Conservation (phyloP, 352 stramenopile species). For the Phytopythium oedochilum region DNA sequence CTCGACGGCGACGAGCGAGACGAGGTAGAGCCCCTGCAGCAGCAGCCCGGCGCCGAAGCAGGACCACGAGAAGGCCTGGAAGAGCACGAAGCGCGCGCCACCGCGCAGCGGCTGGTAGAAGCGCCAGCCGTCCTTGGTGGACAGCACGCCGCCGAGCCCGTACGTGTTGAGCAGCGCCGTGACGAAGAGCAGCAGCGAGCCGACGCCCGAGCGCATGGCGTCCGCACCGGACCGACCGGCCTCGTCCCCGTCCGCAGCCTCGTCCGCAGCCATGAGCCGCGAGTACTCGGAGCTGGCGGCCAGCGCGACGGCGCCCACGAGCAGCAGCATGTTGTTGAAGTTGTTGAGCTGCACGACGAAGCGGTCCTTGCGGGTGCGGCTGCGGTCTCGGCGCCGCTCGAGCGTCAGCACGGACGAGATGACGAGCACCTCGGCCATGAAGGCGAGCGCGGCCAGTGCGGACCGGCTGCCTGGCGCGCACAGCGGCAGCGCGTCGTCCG, state of each 20-base stretch:
- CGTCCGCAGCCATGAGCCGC: conserved; percentile 10
- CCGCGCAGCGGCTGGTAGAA: conserved; percentile 84
- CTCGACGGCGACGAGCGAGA: conserved; percentile 76
- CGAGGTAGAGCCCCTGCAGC: conserved; percentile 68
- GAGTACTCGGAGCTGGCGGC: conserved; percentile 55
- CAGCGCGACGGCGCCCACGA: conserved; percentile 62
- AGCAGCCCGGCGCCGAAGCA: conserved; percentile 68
- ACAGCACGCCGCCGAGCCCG: conserved; percentile 64
- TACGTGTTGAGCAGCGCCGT: conserved; percentile 83
- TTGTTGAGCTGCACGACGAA: conserved; percentile 78
- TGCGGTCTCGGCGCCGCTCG: conserved; percentile 34
- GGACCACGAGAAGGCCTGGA: conserved; percentile 76
- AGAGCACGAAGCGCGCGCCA: conserved; percentile 66
- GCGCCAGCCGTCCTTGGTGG: conserved; percentile 69
- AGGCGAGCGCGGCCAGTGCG: conserved; percentile 49
- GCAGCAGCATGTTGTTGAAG: conserved; percentile 82
- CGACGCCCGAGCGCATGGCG: conserved; percentile 47
- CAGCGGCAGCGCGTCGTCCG: conserved; percentile 17
- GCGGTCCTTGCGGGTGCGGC: conserved; percentile 30
- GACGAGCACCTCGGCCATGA: conserved; percentile 72
- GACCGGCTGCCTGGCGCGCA: conserved; percentile 45
- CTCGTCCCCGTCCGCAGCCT: background rate
- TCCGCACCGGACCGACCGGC: conserved; percentile 27
- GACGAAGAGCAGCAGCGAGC: conserved; percentile 65
- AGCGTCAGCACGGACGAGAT: conserved; percentile 75